Evolutionary conservation across 352 stramenopile genomes (phyloP).

Genomic region (Hyaloperonospora brassicae): DNA sequence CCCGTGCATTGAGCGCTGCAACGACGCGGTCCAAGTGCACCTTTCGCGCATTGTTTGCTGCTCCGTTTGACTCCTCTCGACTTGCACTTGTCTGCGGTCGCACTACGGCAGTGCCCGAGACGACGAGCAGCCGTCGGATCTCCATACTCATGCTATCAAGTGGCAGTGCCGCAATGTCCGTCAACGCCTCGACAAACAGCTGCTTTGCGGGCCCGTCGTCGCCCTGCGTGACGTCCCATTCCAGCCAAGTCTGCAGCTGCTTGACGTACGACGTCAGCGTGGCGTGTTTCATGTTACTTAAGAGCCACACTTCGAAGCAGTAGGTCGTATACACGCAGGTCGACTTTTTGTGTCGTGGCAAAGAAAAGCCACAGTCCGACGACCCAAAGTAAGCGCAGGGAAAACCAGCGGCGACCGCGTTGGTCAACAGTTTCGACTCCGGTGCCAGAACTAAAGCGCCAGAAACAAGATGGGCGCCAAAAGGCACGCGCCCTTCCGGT

Average conservation of each 20-base stretch:
- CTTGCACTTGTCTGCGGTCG: background rate
- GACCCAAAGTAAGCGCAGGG: too few relatives aligned
- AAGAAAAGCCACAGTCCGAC: too few relatives aligned
- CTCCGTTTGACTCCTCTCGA: background rate
- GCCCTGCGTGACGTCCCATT: conserved; percentile 28
- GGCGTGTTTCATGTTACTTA: too few relatives aligned
- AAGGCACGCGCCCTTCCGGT: conserved; percentile 12
- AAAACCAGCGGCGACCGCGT: too few relatives aligned
- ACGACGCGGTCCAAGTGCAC: conserved; percentile 36
- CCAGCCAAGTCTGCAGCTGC: conserved; percentile 27
- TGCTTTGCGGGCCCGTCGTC: conserved; percentile 27
- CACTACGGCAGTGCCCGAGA: conserved; percentile 1
- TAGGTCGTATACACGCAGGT: too few relatives aligned
- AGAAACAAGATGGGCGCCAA: conserved; percentile 11
- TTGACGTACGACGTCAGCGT: conserved; percentile 17
- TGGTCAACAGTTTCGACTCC: too few relatives aligned
- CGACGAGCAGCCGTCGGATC: conserved; percentile 49
- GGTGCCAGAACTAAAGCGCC: background rate
- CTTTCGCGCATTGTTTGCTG: background rate
- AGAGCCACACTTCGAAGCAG: too few relatives aligned
- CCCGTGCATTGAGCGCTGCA: conserved; percentile 38
- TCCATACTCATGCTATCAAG: conserved; percentile 69
- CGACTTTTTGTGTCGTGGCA: background rate
- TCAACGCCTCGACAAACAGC: conserved; percentile 61
- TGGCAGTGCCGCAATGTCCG: conserved; percentile 58